Evolutionary conservation across 177 flowering plant genomes (phyloP).

Genomic region (Telopea speciosissima): DNA sequence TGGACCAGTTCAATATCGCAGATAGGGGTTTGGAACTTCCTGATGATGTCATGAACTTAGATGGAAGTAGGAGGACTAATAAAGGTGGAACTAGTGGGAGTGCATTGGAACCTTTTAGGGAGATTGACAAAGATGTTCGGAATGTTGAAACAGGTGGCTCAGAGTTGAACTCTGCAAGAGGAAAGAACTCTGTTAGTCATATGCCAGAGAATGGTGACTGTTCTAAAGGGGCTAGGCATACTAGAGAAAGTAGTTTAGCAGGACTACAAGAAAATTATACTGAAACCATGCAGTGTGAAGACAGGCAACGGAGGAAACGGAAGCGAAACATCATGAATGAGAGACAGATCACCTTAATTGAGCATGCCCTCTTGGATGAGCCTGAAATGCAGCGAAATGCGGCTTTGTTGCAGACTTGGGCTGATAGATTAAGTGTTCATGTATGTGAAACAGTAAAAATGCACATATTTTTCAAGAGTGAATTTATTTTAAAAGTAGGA

Average conservation of each 20-base stretch:
- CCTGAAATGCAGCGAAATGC: conserved; percentile 85
- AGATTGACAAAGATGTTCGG: conserved; percentile 39
- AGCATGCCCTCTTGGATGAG: conserved; percentile 70
- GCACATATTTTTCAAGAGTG: neutral
- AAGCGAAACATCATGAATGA: conserved; percentile 83
- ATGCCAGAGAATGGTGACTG: conserved; percentile 29
- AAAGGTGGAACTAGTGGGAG: conserved; percentile 23
- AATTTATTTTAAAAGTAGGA: neutral
- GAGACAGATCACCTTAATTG: conserved; percentile 51
- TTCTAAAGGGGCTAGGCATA: conserved; percentile 25
- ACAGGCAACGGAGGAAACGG: conserved; percentile 60
- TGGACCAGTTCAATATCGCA: conserved; percentile 20
- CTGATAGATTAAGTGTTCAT: conserved; percentile 64
- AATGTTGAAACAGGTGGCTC: conserved; percentile 65
- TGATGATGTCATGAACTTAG: conserved; percentile 22
- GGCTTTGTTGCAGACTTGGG: conserved; percentile 63
- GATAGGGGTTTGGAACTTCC: conserved; percentile 19
- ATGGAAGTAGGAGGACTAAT: conserved; percentile 20
- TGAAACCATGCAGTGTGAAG: conserved; percentile 40
- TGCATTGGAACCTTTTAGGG: conserved; percentile 28
- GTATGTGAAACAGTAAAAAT: conserved; percentile 33
- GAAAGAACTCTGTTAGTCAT: conserved; percentile 35
- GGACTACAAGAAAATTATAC: conserved; percentile 40
- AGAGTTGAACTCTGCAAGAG: conserved; percentile 47
- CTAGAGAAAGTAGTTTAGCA: conserved; percentile 31